Percentiles rank a stretch among this genome's conserved stretches.
Evolutionary conservation across 495 filamentous ascomycete species (phyloP).

Genomic region (Xylaria flabelliformis): DNA sequence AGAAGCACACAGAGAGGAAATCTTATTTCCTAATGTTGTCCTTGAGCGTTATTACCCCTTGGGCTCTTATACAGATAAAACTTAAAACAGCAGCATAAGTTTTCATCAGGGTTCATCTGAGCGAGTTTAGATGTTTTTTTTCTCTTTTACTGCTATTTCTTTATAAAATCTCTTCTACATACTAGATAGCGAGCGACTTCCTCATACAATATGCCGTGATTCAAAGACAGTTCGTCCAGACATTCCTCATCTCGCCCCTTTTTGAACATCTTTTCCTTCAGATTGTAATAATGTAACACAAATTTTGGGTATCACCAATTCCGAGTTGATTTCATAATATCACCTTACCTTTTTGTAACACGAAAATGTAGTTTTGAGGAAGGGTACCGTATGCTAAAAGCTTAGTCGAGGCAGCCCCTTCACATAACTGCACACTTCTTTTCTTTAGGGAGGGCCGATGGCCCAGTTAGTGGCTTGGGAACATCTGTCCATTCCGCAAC

Average conservation of each 20-base stretch:
- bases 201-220: not conserved
- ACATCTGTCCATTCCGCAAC: constrained; percentile 59
- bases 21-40: not conserved
- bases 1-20: not conserved
- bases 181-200: constrained; percentile 21
- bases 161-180: constrained; percentile 3
- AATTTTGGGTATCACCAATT: constrained; percentile 16
- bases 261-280: not conserved
- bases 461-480: constrained; percentile 33
- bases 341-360: not conserved
- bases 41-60: not conserved
- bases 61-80: not conserved
- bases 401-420: constrained; percentile 19
- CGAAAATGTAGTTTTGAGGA: not conserved
- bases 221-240: not conserved
- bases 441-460: constrained; percentile 38
- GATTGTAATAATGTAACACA: not conserved
- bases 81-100: not conserved
- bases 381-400: not conserved
- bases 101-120: not conserved
- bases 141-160: not conserved
- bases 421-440: constrained; percentile 64
- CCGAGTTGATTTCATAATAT: constrained; percentile 10
- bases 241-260: not conserved
- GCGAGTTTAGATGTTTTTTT: not conserved